Evolutionary conservation across 257 asterid genomes (phyloP).

Genomic region (Nicotiana undulata): DNA sequence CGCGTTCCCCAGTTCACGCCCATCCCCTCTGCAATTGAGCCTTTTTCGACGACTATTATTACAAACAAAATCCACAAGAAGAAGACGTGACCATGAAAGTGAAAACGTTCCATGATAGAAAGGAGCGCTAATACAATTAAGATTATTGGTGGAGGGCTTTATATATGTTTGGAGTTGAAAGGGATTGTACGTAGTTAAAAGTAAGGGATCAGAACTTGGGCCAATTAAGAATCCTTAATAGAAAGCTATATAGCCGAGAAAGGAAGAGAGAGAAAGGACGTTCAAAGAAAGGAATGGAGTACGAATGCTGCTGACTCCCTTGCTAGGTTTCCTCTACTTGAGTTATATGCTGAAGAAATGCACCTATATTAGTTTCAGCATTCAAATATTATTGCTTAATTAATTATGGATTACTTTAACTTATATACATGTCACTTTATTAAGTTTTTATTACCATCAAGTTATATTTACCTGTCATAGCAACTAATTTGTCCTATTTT

Average conservation of each 20-base stretch:
- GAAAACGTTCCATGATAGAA: conserved; percentile 27
- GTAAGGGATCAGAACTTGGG: conserved; percentile 2
- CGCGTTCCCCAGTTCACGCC: conserved; percentile 71
- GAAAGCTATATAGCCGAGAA: neutral
- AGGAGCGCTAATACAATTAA: too few relatives aligned
- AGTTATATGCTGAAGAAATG: conserved; percentile 32
- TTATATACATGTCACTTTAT: too few relatives aligned
- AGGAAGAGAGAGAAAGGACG: neutral
- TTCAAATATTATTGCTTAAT: too few relatives aligned
- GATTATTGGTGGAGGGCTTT: neutral
- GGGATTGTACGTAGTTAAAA: neutral
- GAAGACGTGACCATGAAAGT: neutral
- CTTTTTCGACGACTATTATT: neutral
- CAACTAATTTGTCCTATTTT: too few relatives aligned
- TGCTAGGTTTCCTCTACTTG: conserved; percentile 19
- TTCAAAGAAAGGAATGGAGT: conserved; percentile 52
- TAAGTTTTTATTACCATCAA: too few relatives aligned
- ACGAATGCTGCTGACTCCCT: conserved; percentile 20
- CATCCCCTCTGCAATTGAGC: conserved; percentile 31
- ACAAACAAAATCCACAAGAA: conserved; percentile 23
- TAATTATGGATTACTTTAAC: too few relatives aligned
- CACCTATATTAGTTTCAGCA: neutral
- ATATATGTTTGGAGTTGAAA: neutral
- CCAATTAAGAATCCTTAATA: neutral
- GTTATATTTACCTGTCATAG: too few relatives aligned